Base-by-base conservation (phyloP, 1,284 basidiomycete species). In the Moniliophthora roreri region DNA sequence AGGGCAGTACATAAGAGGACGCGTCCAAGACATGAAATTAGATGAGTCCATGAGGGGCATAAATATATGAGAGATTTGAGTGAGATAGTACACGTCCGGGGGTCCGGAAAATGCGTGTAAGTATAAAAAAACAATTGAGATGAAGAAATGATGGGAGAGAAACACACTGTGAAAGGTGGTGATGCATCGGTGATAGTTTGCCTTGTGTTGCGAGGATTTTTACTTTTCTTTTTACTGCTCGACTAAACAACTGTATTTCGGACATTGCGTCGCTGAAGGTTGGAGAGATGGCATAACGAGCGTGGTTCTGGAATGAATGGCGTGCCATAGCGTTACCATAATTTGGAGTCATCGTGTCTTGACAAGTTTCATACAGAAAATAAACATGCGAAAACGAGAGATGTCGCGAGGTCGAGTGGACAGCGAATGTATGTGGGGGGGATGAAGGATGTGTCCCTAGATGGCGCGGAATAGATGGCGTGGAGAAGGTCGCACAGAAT, bases 1-100 rank as follows among this genome's bases (percentile, higher is more conserved):
- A n/a, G n/a, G n/a, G n/a, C n/a, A n/a, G n/a, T n/a, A n/a, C n/a
- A n/a, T n/a, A n/a, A n/a, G n/a, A n/a, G n/a, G 28, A 32, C n/a
- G 28, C 28, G 28, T 32, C 28, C 28, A 32, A 32, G 28, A 32
- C 18, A 40, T 45, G 34, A 15, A 46, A 44, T 20, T 52, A 13
- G 41, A 24, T 35, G 39, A 28, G 47, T 40, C 44, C 44, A 26
- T 53, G 44, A 41, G 23, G 26, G 35, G 38, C 26, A 47, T 56
- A 56, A 56, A 56, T 56, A 56, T 47, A 42, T 39, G 40, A 35
- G 52, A 56, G 35, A 51, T 51, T 46, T 38, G 16, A 44, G 40
- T 36, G 51, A 56, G 51, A 56, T 56, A 38, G 48, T 56, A 53
- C 55, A 56, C 51, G 54, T 49, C 41, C 48, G 45, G 36, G 23